Conservation (phyloP, 495 filamentous ascomycete genomes). For the Aspergillus mulundensis region DNA sequence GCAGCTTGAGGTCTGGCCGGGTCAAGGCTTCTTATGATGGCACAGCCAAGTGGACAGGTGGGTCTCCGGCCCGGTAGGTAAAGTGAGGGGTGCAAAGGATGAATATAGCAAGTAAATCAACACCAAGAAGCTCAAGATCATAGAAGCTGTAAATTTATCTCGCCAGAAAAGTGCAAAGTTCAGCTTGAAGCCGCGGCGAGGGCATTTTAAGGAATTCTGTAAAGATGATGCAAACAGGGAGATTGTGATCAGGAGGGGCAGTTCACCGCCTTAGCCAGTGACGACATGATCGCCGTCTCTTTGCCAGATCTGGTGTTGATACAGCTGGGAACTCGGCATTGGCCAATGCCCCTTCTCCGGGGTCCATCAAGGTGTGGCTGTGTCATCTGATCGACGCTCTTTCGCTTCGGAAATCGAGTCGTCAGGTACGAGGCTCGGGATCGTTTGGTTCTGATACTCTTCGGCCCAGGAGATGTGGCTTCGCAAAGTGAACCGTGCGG, state of each 20-base stretch:
- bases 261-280: slow-evolving; percentile 6
- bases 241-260: neutral
- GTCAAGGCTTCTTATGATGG: slow-evolving; percentile 2
- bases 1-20: neutral
- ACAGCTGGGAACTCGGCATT: neutral
- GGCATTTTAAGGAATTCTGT: neutral
- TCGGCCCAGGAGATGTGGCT: neutral
- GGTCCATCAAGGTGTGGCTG: slow-evolving; percentile 6
- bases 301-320: neutral
- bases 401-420: neutral
- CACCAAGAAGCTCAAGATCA: neutral
- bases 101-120: neutral
- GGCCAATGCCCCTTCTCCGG: neutral
- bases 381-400: slow-evolving; percentile 1
- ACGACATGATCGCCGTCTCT: neutral
- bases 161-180: neutral
- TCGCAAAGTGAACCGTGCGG: neutral
- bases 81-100: neutral
- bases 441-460: neutral
- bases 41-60: slow-evolving; percentile 9
- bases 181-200: neutral
- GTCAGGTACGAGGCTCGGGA: neutral
- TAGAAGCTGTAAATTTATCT: neutral
- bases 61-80: neutral
- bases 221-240: slow-evolving; percentile 2